Percentiles rank a stretch among this genome's conserved stretches.
These are phyloP conservation scores for Trichophyton mentagrophytes DNA, from an alignment of 2,329 filamentous ascomycete species.

Conservation along the genomic window DNA sequence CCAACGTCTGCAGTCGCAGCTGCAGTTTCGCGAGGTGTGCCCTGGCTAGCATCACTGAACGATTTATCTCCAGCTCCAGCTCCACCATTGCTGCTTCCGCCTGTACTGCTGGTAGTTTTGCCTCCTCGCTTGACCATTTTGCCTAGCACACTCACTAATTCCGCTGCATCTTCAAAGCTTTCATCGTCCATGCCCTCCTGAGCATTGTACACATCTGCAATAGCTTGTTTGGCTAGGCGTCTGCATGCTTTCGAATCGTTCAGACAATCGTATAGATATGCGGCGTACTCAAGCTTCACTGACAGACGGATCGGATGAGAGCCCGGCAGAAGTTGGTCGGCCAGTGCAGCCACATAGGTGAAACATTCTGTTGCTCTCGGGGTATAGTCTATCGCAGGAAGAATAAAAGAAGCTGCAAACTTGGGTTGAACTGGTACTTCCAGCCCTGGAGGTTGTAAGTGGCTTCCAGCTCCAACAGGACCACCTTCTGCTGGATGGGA, in stretches of 20 bases:
- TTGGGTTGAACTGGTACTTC: slow-evolving; percentile 19
- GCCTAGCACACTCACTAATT: slow-evolving; percentile 71
- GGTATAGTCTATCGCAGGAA: slow-evolving; percentile 69
- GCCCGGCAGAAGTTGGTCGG: slow-evolving; percentile 65
- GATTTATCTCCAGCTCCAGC: slow-evolving; percentile 20
- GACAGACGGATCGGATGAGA: slow-evolving; percentile 82
- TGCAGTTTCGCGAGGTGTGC: slow-evolving; percentile 12
- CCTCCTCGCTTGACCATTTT: slow-evolving; percentile 73
- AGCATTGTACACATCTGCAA: slow-evolving; percentile 81
- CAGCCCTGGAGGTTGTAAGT: slow-evolving; percentile 38
- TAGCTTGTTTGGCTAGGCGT: slow-evolving; percentile 64
- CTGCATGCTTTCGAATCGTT: slow-evolving; percentile 68
- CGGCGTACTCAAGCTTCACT: slow-evolving; percentile 81
- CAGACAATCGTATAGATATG: slow-evolving; percentile 85
- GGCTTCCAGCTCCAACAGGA: slow-evolving; percentile 40
- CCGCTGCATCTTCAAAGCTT: slow-evolving; percentile 84
- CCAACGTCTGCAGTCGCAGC: slow-evolving; percentile 5
- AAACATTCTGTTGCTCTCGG: slow-evolving; percentile 74
- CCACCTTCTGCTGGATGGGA: slow-evolving; percentile 43
- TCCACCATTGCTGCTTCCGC: slow-evolving; percentile 22
- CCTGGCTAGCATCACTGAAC: slow-evolving; percentile 22
- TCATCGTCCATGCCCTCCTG: slow-evolving; percentile 89
- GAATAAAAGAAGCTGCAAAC: slow-evolving; percentile 56
- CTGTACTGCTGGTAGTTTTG: slow-evolving; percentile 21
- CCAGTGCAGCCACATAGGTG: slow-evolving; percentile 58